Evolutionary conservation across 2,329 filamentous ascomycete genomes (phyloP).

Genomic region (Fusarium vanettenii): DNA sequence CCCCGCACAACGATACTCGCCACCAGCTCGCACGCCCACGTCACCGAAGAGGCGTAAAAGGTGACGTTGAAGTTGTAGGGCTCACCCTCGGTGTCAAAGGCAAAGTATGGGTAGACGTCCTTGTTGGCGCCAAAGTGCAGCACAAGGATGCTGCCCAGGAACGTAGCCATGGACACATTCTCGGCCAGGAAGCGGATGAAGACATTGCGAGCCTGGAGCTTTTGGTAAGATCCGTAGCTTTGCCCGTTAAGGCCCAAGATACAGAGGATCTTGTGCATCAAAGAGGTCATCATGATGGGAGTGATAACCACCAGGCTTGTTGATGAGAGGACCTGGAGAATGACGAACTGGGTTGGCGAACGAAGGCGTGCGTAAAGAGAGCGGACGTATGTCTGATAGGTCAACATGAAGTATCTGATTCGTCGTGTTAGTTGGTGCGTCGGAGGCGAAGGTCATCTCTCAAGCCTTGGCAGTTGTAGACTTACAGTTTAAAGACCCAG

Average conservation of each 20-base stretch:
- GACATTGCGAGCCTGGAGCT: slow-evolving; percentile 73
- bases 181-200: slow-evolving; percentile 76
- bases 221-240: slow-evolving; percentile 72
- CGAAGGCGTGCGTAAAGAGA: slow-evolving; percentile 76
- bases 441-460: not conserved
- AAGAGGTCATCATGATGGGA: slow-evolving; percentile 71
- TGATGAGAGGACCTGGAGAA: slow-evolving; percentile 73
- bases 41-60: slow-evolving; percentile 71
- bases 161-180: slow-evolving; percentile 76
- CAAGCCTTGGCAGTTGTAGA: slow-evolving; percentile 5
- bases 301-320: slow-evolving; percentile 71
- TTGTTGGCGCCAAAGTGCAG: slow-evolving; percentile 76
- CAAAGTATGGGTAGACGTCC: slow-evolving; percentile 76
- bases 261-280: slow-evolving; percentile 66
- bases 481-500: slow-evolving; percentile 77
- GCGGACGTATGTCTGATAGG: slow-evolving; percentile 78
- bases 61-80: slow-evolving; percentile 73
- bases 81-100: slow-evolving; percentile 64
- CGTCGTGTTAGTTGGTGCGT: slow-evolving; percentile 19
- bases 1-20: slow-evolving; percentile 70
- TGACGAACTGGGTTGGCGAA: slow-evolving; percentile 72
- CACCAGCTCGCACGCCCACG: slow-evolving; percentile 74
- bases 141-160: slow-evolving; percentile 73
- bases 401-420: slow-evolving; percentile 72
- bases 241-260: slow-evolving; percentile 68